A percentile compares a stretch with the other conserved stretches of the same genome.
phyloP scores from a whole-genome alignment of 2,329 filamentous ascomycete species.

The Sporothrix euskadiensis region DNA sequence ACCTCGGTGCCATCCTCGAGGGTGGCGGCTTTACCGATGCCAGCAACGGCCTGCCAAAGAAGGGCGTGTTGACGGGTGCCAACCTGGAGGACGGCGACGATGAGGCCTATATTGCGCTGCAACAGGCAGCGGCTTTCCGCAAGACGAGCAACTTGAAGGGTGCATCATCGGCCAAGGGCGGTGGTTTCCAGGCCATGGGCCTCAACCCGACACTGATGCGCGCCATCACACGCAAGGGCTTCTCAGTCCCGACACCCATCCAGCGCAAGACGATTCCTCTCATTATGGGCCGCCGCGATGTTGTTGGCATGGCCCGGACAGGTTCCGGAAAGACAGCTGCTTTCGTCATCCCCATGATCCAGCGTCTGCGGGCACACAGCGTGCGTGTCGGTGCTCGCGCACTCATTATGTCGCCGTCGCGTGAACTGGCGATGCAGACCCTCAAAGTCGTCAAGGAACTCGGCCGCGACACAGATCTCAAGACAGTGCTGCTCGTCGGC shows the following conservation, averaged over 20 bases:
- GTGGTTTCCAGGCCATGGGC: constrained; percentile 95
- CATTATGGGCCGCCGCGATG: constrained; percentile 84
- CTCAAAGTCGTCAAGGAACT: constrained; percentile 96
- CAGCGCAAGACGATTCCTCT: constrained; percentile 95
- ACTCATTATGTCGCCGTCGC: constrained; percentile 85
- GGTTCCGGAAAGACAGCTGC: constrained; percentile 98
- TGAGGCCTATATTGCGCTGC: constrained; percentile 85
- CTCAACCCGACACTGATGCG: constrained; percentile 81
- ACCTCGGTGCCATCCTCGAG: constrained; percentile 63
- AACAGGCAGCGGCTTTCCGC: constrained; percentile 83
- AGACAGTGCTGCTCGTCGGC: constrained; percentile 86
- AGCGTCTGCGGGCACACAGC: constrained; percentile 85
- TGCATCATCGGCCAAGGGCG: constrained; percentile 87
- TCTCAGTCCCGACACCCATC: constrained; percentile 93
- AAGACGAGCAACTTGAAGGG: constrained; percentile 82
- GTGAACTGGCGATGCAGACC: constrained; percentile 92
- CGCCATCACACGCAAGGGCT: constrained; percentile 90
- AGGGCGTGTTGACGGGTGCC: constrained; percentile 42
- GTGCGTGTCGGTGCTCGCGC: constrained; percentile 82
- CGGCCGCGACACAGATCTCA: constrained; percentile 83
- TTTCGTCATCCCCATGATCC: constrained; percentile 98
- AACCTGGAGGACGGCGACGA: constrained; percentile 69
- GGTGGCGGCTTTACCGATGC: constrained; percentile 49
- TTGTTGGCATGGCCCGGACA: constrained; percentile 99
- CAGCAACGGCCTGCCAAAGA: constrained; percentile 13